Conservation (phyloP, 2,329 filamentous ascomycete genomes). For the Penicillium sp. region DNA sequence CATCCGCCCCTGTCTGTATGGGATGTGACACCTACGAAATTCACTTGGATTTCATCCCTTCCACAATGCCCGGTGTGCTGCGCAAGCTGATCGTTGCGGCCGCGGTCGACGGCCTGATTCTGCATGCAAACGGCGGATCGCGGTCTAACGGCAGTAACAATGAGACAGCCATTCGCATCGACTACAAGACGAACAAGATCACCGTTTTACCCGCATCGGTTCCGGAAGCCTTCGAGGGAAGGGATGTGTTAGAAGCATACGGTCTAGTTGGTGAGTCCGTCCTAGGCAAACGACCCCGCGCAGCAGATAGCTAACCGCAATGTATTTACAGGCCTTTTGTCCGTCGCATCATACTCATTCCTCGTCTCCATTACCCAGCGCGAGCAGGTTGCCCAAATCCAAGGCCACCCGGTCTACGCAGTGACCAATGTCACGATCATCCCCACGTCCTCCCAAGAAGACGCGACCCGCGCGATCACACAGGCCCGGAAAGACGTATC, state of each 20-base stretch:
- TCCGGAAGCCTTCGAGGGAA: constrained; percentile 24
- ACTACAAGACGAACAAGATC: constrained; percentile 59
- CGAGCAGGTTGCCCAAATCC: constrained; percentile 81
- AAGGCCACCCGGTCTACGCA: constrained; percentile 75
- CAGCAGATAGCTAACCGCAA: background rate
- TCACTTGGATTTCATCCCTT: background rate
- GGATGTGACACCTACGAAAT: background rate
- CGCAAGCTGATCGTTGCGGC: constrained; percentile 77
- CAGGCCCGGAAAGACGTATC: constrained; percentile 51
- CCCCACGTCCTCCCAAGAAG: constrained; percentile 68
- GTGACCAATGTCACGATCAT: constrained; percentile 88
- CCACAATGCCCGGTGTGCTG: constrained; percentile 65
- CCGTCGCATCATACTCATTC: constrained; percentile 73
- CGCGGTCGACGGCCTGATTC: constrained; percentile 72
- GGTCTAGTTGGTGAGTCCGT: constrained; percentile 53
- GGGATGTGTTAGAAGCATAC: constrained; percentile 44
- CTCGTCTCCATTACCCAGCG: constrained; percentile 81
- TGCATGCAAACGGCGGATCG: constrained; percentile 60
- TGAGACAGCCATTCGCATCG: constrained; percentile 60
- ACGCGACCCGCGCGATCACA: constrained; percentile 67
- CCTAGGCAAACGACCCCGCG: background rate
- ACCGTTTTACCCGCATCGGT: constrained; percentile 40
- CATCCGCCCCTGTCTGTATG: constrained; percentile 8
- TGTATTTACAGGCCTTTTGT: constrained; percentile 64
- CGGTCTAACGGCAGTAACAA: constrained; percentile 43